phyloP scores from a whole-genome alignment of 805 yeast species.

The Brettanomyces bruxellensis region DNA sequence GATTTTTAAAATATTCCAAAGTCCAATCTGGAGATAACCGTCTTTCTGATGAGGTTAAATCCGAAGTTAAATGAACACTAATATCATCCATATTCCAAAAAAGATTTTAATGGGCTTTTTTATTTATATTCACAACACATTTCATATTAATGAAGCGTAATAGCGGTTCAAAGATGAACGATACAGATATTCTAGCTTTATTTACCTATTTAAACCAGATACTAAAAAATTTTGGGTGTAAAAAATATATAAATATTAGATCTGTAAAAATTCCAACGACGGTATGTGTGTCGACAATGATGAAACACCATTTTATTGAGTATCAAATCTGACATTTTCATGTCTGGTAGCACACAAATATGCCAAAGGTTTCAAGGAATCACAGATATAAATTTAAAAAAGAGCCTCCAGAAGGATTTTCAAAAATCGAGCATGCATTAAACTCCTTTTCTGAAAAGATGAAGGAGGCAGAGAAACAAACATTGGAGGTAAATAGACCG shows the following conservation, averaged over 20 bases:
- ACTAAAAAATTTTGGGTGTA: not conserved
- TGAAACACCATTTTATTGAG: too few relatives aligned
- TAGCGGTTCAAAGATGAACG: too few relatives aligned
- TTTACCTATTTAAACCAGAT: not conserved
- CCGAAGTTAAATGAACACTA: slow-evolving; percentile 51
- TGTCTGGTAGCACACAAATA: not conserved
- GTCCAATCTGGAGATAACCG: slow-evolving; percentile 58
- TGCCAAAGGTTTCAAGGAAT: slow-evolving; percentile 6
- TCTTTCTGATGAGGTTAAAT: slow-evolving; percentile 60
- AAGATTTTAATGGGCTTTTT: too few relatives aligned
- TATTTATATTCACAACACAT: too few relatives aligned
- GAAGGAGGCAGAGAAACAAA: slow-evolving; percentile 39
- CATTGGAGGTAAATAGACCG: slow-evolving; percentile 33
- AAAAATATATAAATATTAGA: too few relatives aligned
- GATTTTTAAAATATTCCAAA: slow-evolving; percentile 38
- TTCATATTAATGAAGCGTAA: too few relatives aligned
- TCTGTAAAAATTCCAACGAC: too few relatives aligned
- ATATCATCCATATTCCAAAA: slow-evolving; percentile 19
- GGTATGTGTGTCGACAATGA: too few relatives aligned
- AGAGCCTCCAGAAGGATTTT: slow-evolving; percentile 67
- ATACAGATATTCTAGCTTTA: too few relatives aligned
- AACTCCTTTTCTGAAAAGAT: slow-evolving; percentile 48
- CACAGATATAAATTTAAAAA: slow-evolving; percentile 23
- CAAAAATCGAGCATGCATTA: slow-evolving; percentile 58
- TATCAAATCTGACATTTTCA: too few relatives aligned